These are phyloP conservation scores for Canavalia ensiformis DNA, from an alignment of 306 rosid genomes.

Conservation along the genomic window DNA sequence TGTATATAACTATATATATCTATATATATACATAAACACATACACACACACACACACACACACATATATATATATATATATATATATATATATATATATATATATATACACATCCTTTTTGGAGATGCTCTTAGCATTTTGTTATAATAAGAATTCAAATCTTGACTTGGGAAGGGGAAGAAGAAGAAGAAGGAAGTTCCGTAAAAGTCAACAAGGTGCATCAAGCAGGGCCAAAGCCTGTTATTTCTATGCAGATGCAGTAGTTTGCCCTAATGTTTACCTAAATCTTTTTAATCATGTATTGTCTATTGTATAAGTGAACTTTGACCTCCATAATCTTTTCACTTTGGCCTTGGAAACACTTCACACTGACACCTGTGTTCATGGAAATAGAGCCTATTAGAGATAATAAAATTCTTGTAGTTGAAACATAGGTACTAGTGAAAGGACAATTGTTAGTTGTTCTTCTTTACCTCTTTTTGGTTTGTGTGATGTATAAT, in stretches of 20 bases:
- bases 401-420: not conserved
- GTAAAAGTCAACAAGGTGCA: slow-evolving; percentile 11
- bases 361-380: not conserved
- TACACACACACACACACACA: too few species aligned
- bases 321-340: not conserved
- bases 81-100: too few species aligned
- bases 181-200: not conserved
- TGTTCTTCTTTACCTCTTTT: not conserved
- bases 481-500: not conserved
- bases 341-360: slow-evolving; percentile 22
- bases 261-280: slow-evolving; percentile 1
- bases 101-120: not conserved
- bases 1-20: too few species aligned
- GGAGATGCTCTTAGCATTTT: not conserved
- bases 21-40: too few species aligned
- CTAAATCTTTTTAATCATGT: not conserved
- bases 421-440: not conserved
- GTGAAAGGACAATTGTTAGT: slow-evolving; percentile 1
- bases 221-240: not conserved
- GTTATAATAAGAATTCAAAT: slow-evolving; percentile 31
- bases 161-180: slow-evolving; percentile 13
- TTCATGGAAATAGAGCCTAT: not conserved
- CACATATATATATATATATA: too few species aligned
- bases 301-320: not conserved
- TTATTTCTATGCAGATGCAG: slow-evolving; percentile 19